Evolutionary conservation across 2,329 filamentous ascomycete species (phyloP), one percentile per base, ranked within the genome.

Genomic region (Cytospora leucostoma): DNA sequence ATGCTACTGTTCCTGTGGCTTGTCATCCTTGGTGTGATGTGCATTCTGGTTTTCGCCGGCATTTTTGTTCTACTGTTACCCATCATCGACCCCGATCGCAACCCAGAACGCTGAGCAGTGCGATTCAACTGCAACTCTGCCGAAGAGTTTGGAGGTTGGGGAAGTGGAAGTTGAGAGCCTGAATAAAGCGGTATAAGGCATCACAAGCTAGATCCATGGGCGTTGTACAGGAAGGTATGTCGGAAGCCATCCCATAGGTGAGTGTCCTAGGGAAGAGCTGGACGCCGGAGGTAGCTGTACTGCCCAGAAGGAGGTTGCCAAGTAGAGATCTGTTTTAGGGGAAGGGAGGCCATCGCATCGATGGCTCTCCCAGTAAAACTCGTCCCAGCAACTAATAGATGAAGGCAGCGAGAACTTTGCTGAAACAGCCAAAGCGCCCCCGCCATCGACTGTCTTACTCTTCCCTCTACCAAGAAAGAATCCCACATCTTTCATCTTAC

Each of bases 1-100:
- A 59, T 56, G 54, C 37, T 66, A 27, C 62, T 64, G 2, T 65
- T 66, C 34, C 17, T 66, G 51, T 64, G 65, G 59, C 40, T 66
- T 51, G 51, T 62, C 17, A 47, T 66, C 34, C 62, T 66, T 15
- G 62, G 35, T 58, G 55, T 66, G n/a, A 64, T 66, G 62, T 33
- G 60, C 27, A 21, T 64, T 32, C 38, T 66, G 56, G 47, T 56
- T 19, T 65, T 64, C 19, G 58, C 56, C 32, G 65, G 65, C 32
- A 59, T 65, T 32, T 59, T 65, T 33, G 38, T 65, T 19, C 53
- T 65, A 51, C 44, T 60, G 33, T 40, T 59, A 32, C 63, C 63
- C 15, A 21, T 58, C 21, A 59, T 65, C 19, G 63, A 65, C 21
- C 56, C 56, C 5, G 61, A 62, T n/a, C 59, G 21, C 52, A 61